Evolutionary conservation across 352 stramenopile genomes (phyloP).

Genomic region (Globisporangium paroecandrum): DNA sequence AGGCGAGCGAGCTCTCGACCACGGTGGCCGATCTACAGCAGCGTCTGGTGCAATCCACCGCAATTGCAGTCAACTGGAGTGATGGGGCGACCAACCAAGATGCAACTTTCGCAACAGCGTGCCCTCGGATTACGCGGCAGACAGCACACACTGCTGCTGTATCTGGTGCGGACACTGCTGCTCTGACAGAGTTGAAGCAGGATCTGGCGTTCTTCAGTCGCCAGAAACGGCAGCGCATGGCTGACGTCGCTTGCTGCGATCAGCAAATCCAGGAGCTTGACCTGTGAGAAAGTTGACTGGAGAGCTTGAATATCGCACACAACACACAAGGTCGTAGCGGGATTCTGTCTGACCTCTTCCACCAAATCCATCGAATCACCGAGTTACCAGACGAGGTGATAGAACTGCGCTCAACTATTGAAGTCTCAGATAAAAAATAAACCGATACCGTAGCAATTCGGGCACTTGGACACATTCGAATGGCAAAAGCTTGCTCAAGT

Average conservation of each 20-base stretch:
- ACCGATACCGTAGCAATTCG: no score
- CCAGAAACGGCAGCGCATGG: constrained; percentile 11
- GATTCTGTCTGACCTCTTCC: no score
- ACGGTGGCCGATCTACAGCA: constrained; percentile 4
- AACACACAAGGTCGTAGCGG: no score
- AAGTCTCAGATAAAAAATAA: no score
- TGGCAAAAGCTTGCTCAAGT: no score
- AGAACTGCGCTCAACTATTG: no score
- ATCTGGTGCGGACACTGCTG: not conserved
- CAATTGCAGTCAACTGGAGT: not conserved
- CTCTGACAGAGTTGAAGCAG: not conserved
- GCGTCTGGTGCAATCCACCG: not conserved
- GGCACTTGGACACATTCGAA: no score
- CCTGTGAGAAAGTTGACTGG: not conserved
- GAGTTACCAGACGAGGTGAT: no score
- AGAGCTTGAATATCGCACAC: no score
- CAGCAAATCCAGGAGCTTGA: constrained; percentile 15
- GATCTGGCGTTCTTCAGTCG: constrained; percentile 8
- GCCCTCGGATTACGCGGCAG: not conserved
- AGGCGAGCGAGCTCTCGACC: constrained; percentile 10
- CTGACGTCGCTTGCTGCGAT: not conserved
- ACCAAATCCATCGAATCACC: no score
- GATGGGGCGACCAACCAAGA: not conserved
- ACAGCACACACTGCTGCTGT: not conserved
- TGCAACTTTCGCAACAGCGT: not conserved